Evolutionary conservation across 1,139 yeast species (phyloP), one percentile per base, ranked within the genome.

Genomic region (Taphrina deformans): DNA sequence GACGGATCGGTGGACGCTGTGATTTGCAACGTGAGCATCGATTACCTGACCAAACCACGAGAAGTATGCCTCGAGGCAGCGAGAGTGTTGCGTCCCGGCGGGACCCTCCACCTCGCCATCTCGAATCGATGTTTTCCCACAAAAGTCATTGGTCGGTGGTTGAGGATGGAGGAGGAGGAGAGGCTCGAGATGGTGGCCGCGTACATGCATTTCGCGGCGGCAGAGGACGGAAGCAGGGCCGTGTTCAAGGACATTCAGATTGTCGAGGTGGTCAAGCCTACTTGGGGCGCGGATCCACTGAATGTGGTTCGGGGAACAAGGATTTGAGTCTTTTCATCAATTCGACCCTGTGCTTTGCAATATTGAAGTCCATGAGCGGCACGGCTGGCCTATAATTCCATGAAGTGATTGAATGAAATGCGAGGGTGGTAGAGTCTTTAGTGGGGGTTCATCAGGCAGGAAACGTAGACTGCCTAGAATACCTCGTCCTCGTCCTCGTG

Each of bases 101-200:
- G 65, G 44, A 41, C 50, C 7, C 52, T 61, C 9, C 65, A 61
- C 23, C 59, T 61, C 35, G 65, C 65, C 21, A 61, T 61, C 6
- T 61, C 65, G n/a, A 61, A 61, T 24, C 59, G 65, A 6, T 61
- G 65, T 27, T 61, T 61, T 26, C 65, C 65, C 10, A 61, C 59
- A 21, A 61, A 61, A 35, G 65, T 61, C 4, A 35, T 61, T 33
- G 18, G 46, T 14, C 52, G 65, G 16, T 61, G 65, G 65, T 48
- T 61, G 18, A 16, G 26, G 24, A 41, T 52, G 16, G 31, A 27
- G 23, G 65, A 61, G 45, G 65, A 41, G 16, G 65, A 61, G 26
- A 27, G 65, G 52, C 23, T 52, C n/a, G 51, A 61, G 14, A 51
- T 61, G 65, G 59, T 61, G 45, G 65, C 65, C 16, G 45, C 45